phyloP scores from a whole-genome alignment of 768 basidiomycete genomes.

The Podaxis mareebaensis region DNA sequence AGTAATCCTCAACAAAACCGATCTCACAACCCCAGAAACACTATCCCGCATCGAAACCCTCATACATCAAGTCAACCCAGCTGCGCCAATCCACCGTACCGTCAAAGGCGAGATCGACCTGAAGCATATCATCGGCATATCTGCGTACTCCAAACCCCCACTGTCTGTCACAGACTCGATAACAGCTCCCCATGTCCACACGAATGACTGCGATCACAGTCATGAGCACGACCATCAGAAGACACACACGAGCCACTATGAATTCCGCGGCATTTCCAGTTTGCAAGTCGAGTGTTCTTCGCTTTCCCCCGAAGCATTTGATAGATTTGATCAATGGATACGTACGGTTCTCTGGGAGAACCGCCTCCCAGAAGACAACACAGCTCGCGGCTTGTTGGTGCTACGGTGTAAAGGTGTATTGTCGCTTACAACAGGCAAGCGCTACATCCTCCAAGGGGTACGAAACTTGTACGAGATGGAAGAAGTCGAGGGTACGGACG shows the following conservation, averaged over 20 bases:
- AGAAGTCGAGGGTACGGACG: conserved; percentile 35
- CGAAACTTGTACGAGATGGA: conserved; percentile 84
- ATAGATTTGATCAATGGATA: conserved; percentile 76
- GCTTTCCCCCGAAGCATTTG: conserved; percentile 48
- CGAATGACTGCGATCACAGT: conserved; percentile 31
- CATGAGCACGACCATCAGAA: conserved; percentile 34
- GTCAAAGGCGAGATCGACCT: conserved; percentile 74
- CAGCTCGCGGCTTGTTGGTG: conserved; percentile 47
- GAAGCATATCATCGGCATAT: conserved; percentile 72
- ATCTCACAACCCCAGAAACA: conserved; percentile 56
- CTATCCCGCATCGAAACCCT: conserved; percentile 53
- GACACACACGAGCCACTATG: conserved; percentile 57
- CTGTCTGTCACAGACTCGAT: conserved; percentile 23
- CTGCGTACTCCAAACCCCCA: conserved; percentile 65
- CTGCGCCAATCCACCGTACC: conserved; percentile 73
- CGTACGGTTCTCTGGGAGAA: conserved; percentile 83
- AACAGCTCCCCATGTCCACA: conserved; percentile 23
- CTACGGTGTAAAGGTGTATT: conserved; percentile 91
- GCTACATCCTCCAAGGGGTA: conserved; percentile 88
- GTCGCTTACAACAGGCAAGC: conserved; percentile 48
- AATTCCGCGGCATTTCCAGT: conserved; percentile 80
- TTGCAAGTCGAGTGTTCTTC: conserved; percentile 69
- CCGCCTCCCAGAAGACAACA: conserved; percentile 37
- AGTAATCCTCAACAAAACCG: conserved; percentile 88
- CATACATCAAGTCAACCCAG: conserved; percentile 79